Base-by-base conservation (phyloP, 768 basidiomycete genomes). In the button mushroom (Agaricus bisporus) region DNA sequence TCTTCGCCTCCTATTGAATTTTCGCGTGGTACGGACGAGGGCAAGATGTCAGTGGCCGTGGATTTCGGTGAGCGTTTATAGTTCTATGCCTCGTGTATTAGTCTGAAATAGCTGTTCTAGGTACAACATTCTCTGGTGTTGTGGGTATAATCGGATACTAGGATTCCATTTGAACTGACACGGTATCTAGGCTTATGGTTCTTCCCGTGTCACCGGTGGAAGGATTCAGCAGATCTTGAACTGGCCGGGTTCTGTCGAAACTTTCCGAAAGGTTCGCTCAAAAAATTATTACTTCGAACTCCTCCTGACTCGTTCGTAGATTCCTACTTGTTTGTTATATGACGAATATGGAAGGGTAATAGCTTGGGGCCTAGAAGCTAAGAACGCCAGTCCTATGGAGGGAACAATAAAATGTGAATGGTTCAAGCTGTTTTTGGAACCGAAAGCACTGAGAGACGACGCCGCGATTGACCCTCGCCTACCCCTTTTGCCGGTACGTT, bases 391-490 rank as follows among this genome's bases (percentile, higher is more conserved):
- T 18, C 80, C 82, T 2, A 78, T 84, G 70, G 73, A 78, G 3
- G 88, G 89, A 6, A 82, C 80, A 10, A 71, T 69, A 15, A 69
- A 74, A 52, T 78, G 77, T 57, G 78, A 80, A 67, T 79, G 78
- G 77, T 95, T 93, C 75, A 94, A 94, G 63, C 72, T 94, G 48
- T 91, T 89, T 67, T 73, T 95, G 54, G 90, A 93, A 61, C 91
- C 92, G 2, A 80, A 79, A 49, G 88, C 82, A 0, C 73, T 93
- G 42, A 84, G 91, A 32, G 85, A 91, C 63, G 79, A 85, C 59
- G 75, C 76, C 25, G 65, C 79, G 1, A 65, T 90, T 28, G 90
- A 94, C 70, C 85, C 84, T 49, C 84, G 91, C 35, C 74, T 94
- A 17, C 91, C 92, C 32, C 73, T 77, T 4, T 68, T 93, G 9